Evolutionary conservation across 2,329 filamentous ascomycete species (phyloP).

Genomic region (Paramyrothecium sp.): DNA sequence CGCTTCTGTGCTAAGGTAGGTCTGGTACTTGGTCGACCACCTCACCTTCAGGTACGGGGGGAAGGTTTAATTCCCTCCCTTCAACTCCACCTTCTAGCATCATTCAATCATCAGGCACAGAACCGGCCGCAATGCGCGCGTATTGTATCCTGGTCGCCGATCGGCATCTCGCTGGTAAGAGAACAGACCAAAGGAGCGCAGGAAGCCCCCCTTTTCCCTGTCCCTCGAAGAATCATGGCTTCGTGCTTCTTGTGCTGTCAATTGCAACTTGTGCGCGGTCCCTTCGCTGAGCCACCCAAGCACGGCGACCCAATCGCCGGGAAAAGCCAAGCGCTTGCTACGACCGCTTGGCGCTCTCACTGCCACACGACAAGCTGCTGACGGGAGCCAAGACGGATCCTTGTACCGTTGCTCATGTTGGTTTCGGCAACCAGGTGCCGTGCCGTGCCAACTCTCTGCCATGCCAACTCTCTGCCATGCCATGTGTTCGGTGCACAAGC

Average conservation of each 20-base stretch:
- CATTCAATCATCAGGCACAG: background rate
- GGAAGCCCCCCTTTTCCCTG: too few relatives aligned
- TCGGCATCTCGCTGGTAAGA: background rate
- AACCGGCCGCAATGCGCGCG: background rate
- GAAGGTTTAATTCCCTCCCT: background rate
- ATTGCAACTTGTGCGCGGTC: too few relatives aligned
- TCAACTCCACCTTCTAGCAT: background rate
- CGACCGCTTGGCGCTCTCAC: background rate
- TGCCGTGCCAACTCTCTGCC: background rate
- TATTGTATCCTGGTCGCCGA: background rate
- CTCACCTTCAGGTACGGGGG: background rate
- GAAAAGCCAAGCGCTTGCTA: background rate
- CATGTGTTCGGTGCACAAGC: too few relatives aligned
- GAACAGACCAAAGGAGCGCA: background rate
- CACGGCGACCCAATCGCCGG: too few relatives aligned
- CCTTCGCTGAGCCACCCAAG: too few relatives aligned
- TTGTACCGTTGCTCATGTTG: background rate
- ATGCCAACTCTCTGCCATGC: background rate
- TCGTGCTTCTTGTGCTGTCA: too few relatives aligned
- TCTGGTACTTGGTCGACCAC: background rate
- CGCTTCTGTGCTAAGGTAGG: too few relatives aligned
- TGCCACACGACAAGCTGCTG: background rate
- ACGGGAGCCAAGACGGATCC: background rate
- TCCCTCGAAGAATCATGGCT: too few relatives aligned
- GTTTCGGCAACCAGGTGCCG: background rate